Percentiles rank a stretch among this genome's conserved stretches.
Conservation (phyloP, 2,329 filamentous ascomycete species). For the Alternaria infectoria region DNA sequence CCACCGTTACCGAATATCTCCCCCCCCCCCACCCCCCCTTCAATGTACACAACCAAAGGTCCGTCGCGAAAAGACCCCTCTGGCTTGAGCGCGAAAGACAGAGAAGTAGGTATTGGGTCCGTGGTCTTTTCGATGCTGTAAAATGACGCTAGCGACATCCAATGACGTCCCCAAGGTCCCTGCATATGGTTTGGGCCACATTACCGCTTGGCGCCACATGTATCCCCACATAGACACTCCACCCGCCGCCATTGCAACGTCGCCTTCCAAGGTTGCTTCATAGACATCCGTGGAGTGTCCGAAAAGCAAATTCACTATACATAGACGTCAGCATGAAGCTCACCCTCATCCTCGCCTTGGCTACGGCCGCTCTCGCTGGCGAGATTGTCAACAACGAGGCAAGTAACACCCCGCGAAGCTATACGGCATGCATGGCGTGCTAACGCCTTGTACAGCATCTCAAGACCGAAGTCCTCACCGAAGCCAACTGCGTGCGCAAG, state of each 20-base stretch:
- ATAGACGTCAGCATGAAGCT: slow-evolving; percentile 50
- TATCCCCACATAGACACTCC: slow-evolving; percentile 23
- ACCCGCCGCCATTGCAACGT: slow-evolving; percentile 13
- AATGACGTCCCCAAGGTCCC: slow-evolving; percentile 4
- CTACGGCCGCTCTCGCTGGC: slow-evolving; percentile 53
- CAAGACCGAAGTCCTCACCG: slow-evolving; percentile 76
- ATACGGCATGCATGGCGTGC: background rate
- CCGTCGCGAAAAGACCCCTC: no score
- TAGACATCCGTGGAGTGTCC: background rate
- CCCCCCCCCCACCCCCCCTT: no score
- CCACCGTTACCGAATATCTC: no score
- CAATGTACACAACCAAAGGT: no score
- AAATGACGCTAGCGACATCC: background rate
- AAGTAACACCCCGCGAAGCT: background rate
- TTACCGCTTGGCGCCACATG: slow-evolving; percentile 19
- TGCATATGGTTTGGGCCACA: slow-evolving; percentile 12
- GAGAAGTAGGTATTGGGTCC: background rate
- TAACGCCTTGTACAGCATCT: slow-evolving; percentile 60
- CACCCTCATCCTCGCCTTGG: slow-evolving; percentile 55
- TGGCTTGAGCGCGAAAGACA: background rate
- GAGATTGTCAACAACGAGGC: slow-evolving; percentile 44
- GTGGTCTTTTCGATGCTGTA: background rate
- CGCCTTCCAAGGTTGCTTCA: background rate
- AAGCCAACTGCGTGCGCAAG: slow-evolving; percentile 81
- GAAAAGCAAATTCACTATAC: background rate